These are phyloP conservation scores for Collybiopsis confluens DNA, from an alignment of 768 basidiomycete species.

Conservation along the genomic window DNA sequence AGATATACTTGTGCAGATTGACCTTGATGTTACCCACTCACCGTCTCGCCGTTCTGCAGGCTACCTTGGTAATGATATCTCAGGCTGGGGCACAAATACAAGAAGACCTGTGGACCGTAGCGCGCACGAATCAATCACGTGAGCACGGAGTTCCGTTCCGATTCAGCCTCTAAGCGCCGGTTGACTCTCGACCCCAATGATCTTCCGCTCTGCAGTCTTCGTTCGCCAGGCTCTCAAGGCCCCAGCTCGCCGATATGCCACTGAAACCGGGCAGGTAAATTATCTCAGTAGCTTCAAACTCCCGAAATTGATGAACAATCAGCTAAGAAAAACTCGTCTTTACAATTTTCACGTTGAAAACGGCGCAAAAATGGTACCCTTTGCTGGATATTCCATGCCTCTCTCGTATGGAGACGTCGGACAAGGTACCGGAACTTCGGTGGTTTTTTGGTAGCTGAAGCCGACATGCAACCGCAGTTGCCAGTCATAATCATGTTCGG, in stretches of 20 bases:
- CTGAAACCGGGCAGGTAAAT: neutral
- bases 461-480: slow-evolving; percentile 46
- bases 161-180: too few relatives aligned
- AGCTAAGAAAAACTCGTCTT: slow-evolving; percentile 64
- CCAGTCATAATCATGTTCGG: slow-evolving; percentile 88
- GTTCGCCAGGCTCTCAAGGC: neutral
- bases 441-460: neutral
- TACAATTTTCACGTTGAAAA: slow-evolving; percentile 86
- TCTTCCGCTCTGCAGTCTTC: neutral
- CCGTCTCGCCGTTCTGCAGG: too few relatives aligned
- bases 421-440: slow-evolving; percentile 51
- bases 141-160: too few relatives aligned
- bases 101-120: too few relatives aligned
- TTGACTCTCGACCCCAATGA: too few relatives aligned
- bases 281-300: neutral
- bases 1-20: too few relatives aligned
- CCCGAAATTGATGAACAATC: neutral
- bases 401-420: slow-evolving; percentile 79
- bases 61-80: too few relatives aligned
- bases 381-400: slow-evolving; percentile 96
- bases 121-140: too few relatives aligned
- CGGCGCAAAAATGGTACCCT: slow-evolving; percentile 92
- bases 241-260: slow-evolving; percentile 1
- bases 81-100: too few relatives aligned
- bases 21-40: too few relatives aligned